Evolutionary conservation across 768 basidiomycete genomes (phyloP).

Genomic region (Hemileccinum rubropunctum): DNA sequence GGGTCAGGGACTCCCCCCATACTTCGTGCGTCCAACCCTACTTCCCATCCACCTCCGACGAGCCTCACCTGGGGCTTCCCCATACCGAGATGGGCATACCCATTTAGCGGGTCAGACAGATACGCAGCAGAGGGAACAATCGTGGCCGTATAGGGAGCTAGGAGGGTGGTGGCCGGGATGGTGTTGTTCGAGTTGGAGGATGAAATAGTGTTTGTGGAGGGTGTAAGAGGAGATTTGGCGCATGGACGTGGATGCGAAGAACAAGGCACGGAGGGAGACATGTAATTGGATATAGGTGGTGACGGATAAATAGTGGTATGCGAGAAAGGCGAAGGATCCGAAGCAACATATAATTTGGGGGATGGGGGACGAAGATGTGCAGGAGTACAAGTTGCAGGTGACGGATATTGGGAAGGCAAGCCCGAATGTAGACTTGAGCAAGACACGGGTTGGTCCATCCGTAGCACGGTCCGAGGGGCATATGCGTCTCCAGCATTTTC

Average conservation of each 20-base stretch:
- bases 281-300: slow-evolving; percentile 25
- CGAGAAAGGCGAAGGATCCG: slow-evolving; percentile 20
- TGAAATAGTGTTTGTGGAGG: slow-evolving; percentile 38
- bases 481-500: slow-evolving; percentile 21
- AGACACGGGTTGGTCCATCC: slow-evolving; percentile 10
- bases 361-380: slow-evolving; percentile 30
- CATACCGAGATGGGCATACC: slow-evolving; percentile 79
- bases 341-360: slow-evolving; percentile 24
- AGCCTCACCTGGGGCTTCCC: slow-evolving; percentile 84
- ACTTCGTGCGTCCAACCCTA: slow-evolving; percentile 78
- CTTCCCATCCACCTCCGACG: slow-evolving; percentile 69
- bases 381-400: slow-evolving; percentile 17
- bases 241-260: slow-evolving; percentile 16
- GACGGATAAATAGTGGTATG: slow-evolving; percentile 24
- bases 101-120: slow-evolving; percentile 77
- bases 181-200: slow-evolving; percentile 50
- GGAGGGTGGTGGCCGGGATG: slow-evolving; percentile 51
- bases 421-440: slow-evolving; percentile 5
- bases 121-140: slow-evolving; percentile 69
- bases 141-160: slow-evolving; percentile 62
- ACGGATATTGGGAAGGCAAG: slow-evolving; percentile 3
- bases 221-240: slow-evolving; percentile 30
- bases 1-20: slow-evolving; percentile 46
- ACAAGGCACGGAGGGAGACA: slow-evolving; percentile 19
- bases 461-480: slow-evolving; percentile 26